Conservation (phyloP, 2,329 filamentous ascomycete genomes). For the Penicillium sp. region DNA sequence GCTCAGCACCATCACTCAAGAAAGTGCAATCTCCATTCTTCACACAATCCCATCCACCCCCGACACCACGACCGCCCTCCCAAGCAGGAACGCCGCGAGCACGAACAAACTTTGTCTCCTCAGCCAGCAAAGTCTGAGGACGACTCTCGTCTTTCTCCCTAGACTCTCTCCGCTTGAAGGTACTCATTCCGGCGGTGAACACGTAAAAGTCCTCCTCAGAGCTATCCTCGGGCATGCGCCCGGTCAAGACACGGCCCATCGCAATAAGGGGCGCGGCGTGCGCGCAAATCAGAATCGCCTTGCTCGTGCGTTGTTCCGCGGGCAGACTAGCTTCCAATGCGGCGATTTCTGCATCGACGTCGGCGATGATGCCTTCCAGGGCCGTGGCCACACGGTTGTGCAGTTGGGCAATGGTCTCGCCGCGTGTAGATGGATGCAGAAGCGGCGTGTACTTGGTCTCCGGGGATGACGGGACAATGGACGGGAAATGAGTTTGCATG, state of each 20-base stretch:
- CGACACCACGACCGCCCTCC: constrained; percentile 63
- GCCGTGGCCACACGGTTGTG: constrained; percentile 77
- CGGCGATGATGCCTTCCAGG: constrained; percentile 68
- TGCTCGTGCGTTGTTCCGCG: constrained; percentile 51
- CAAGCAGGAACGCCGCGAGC: constrained; percentile 47
- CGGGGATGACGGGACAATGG: constrained; percentile 52
- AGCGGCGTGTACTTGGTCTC: constrained; percentile 58
- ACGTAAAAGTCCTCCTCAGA: constrained; percentile 79
- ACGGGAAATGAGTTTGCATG: constrained; percentile 66
- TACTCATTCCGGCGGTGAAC: constrained; percentile 79
- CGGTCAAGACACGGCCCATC: constrained; percentile 79
- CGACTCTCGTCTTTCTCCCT: constrained; percentile 14
- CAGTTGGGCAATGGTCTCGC: constrained; percentile 77
- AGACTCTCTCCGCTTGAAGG: constrained; percentile 58
- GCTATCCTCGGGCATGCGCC: constrained; percentile 69
- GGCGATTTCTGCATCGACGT: constrained; percentile 63
- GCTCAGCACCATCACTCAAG: constrained; percentile 75
- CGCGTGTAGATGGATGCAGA: constrained; percentile 69
- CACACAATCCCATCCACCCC: constrained; percentile 78
- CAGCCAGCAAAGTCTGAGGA: constrained; percentile 33
- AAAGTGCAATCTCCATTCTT: constrained; percentile 85
- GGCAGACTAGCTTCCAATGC: constrained; percentile 53
- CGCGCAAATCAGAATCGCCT: constrained; percentile 75
- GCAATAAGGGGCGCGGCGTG: constrained; percentile 91
- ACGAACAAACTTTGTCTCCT: constrained; percentile 34